Base-by-base conservation (phyloP, 2,329 filamentous ascomycete species). In the Botrytis elliptica region DNA sequence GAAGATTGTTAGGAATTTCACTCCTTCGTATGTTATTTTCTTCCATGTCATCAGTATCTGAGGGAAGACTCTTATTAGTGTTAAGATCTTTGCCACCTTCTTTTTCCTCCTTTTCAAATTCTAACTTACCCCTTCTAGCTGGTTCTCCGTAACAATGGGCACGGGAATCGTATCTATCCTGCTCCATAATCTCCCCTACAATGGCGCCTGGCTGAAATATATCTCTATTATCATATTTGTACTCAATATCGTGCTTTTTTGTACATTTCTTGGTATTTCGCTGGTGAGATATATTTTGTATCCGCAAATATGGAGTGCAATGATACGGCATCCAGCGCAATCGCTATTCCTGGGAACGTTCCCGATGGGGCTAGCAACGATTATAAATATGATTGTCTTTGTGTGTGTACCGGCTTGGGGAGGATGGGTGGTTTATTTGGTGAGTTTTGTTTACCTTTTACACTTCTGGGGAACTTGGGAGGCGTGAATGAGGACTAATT, bases 301-400 rank as follows among this genome's bases (percentile, higher is more conserved):
- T 77, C 91, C 90, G 0, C 85, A 87, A 74, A 89, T 92, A 44
- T 93, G 90, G 86, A 79, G 74, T 0, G 88, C 86, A 25, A 92
- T 93, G 90, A 86, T 93, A 52, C 82, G 84, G 3, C 89, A 93
- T 79, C 90, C 89, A 0, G 86, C 86, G 1, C 89, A 93, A 78
- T 90, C 88, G 1, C 84, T 93, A 71, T 93, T 93, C 76, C 82
- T 93, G 5, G 91, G 88, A 0, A 91, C 89, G 0, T 86, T 92
- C 46, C 90, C 90, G 0, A 92, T 93, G 89, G 90, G 86, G 0
- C 86, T 93, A 74, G 88, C 89, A 0, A 92, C 90, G 2, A 88
- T 93, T 62, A 87, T 92, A 75, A 89, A 90, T 75, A 89, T 90
- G 86, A 87, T 89, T 80, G 84, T 89, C 20, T 84, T 88, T 46